Base-by-base conservation (phyloP, 805 yeast genomes). In the Lachancea fermentati region DNA sequence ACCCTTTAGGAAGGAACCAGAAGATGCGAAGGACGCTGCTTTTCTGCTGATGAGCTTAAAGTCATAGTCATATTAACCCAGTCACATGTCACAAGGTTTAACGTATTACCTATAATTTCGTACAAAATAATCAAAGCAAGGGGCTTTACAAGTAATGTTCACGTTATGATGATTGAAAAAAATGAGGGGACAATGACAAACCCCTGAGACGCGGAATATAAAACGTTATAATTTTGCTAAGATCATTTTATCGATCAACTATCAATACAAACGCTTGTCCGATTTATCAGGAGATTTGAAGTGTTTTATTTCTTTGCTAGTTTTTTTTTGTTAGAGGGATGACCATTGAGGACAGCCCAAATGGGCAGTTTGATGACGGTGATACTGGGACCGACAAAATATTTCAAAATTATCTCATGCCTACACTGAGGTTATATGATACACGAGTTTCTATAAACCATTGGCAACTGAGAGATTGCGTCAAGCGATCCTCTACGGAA, bases 391-490 rank as follows among this genome's bases (percentile, higher is more conserved):
- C 55, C 4, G 62, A 58, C 32, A 59, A 54, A 30, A 49, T 59
- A 4, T 59, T 50, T 30, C 63, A 59, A 40, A 58, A 57, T 30
- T 60, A 58, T 44, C 39, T 60, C 50, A 52, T 58, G 58, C 61
- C 63, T 1, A 54, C 56, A 14, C 42, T 58, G 34, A 59, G 55
- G 38, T 39, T 61, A 16, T 63, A 51, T 34, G 60, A 51, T 41
- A 55, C 58, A 5, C 51, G 60, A 41, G 57, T 62, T 12, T 49
- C 63, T 2, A 62, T 60, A 17, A 57, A 60, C 18, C 81, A 86
- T 65, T 87, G 95, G 95, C 96, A 86, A 59, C 67, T 87, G 24
- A 69, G 94, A 28, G 91, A 87, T 54, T 69, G 87, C 52, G 66
- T 87, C 4, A 75, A 78, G 48, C 72, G 74, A 12, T 63, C 69